Conservation (phyloP, 2,329 filamentous ascomycete genomes). For the Epichloe coenophiala region DNA sequence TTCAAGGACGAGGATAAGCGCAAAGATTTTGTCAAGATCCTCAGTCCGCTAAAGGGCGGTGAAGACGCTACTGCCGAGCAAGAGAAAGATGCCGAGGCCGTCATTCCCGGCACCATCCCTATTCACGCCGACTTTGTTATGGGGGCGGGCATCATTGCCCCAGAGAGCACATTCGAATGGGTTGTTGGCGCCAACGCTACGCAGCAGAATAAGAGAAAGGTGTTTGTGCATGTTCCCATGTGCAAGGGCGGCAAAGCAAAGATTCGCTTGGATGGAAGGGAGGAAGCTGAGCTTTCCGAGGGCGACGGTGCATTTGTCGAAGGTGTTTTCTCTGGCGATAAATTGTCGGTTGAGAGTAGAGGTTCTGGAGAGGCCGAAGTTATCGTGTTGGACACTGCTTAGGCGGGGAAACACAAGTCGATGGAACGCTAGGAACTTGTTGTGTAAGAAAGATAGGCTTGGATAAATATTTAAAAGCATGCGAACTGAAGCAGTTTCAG, state of each 20-base stretch:
- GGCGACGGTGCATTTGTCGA: slow-evolving; percentile 74
- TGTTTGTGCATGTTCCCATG: slow-evolving; percentile 74
- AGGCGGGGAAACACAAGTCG: background rate
- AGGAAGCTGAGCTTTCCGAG: slow-evolving; percentile 52
- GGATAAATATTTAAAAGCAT: too few relatives aligned
- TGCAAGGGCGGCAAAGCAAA: slow-evolving; percentile 61
- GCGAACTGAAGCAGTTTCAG: too few relatives aligned
- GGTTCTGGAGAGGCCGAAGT: slow-evolving; percentile 58
- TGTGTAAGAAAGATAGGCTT: background rate
- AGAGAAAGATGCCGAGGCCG: slow-evolving; percentile 50
- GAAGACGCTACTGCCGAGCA: slow-evolving; percentile 44
- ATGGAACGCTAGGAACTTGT: background rate
- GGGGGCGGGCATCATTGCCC: slow-evolving; percentile 60
- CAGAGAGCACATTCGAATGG: slow-evolving; percentile 55
- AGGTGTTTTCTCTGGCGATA: slow-evolving; percentile 48
- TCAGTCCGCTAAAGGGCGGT: slow-evolving; percentile 61
- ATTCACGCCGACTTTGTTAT: slow-evolving; percentile 78
- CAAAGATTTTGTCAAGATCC: slow-evolving; percentile 56
- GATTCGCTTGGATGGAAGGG: slow-evolving; percentile 52
- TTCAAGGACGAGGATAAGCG: slow-evolving; percentile 63
- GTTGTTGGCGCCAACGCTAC: slow-evolving; percentile 48
- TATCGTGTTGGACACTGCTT: slow-evolving; percentile 49
- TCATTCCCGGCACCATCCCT: slow-evolving; percentile 55
- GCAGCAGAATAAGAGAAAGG: slow-evolving; percentile 46
- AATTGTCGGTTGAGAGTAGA: slow-evolving; percentile 50